Evolutionary conservation across 2,329 filamentous ascomycete genomes (phyloP), one percentile per base, ranked within the genome.

Genomic region (Tolypocladium inflatum): DNA sequence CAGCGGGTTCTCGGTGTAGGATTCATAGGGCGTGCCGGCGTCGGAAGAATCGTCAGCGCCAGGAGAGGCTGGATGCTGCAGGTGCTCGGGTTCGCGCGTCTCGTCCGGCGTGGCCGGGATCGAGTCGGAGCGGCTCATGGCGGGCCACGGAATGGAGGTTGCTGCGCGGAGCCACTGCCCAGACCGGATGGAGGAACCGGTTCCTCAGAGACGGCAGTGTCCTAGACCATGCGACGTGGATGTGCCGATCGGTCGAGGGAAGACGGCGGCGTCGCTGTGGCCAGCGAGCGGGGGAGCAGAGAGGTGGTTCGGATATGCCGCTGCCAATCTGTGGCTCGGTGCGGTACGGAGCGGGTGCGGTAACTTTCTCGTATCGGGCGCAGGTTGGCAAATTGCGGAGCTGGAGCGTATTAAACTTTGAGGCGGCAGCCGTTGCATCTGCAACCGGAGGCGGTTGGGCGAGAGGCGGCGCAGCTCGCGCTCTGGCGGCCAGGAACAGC

Each of bases 71-170:
- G 77, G 77, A 35, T 70, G 73, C 57, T 71, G 63, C 26, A 71
- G 58, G 26, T 66, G 66, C 38, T 70, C 68, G 35, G 56, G 67
- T 56, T 73, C 71, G 56, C 67, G 58, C 58, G 70, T 65, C 59
- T 80, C 79, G 63, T 80, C 78, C 63, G 79, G 77, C 59, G 76
- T 78, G 57, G 67, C 74, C 64, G 78, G 75, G 41, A 74, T 64
- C 37, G 73, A 73, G 60, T 73, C 73, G 64, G 70, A 66, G 63
- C 65, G 65, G 64, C 59, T 63, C 63, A 66, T 66, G 56, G 59
- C 45, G 52, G 53, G 51, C 54, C 48, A 33, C 41, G 35, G 17
- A 23, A 30, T 23, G 42, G 38, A 30, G 50, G 55, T 33, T 39
- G 38, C 39, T 33, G 55, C 55, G 43, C 53, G 19, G 56, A 57